A percentile compares a stretch with the other conserved stretches of the same genome.
Evolutionary conservation across 768 basidiomycete genomes (phyloP).

Genomic region (Candolleomyces eurysporus): DNA sequence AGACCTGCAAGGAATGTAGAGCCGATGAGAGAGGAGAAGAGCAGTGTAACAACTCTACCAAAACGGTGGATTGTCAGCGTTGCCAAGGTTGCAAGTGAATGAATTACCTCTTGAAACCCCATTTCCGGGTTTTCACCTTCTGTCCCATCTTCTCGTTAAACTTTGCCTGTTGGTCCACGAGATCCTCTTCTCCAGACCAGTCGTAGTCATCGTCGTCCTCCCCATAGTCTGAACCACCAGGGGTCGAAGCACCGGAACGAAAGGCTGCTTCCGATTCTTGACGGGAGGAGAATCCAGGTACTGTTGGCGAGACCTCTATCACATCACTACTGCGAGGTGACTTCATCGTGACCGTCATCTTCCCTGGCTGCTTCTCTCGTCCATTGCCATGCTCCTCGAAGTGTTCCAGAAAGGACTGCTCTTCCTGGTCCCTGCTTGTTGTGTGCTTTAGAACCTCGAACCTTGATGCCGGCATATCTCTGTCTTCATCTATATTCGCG

Average conservation of each 20-base stretch:
- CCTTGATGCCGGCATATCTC: not conserved
- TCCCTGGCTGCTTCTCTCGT: not conserved
- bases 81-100: not conserved
- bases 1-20: conserved; percentile 64
- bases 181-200: conserved; percentile 78
- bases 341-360: conserved; percentile 3
- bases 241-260: conserved; percentile 34
- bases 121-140: conserved; percentile 41
- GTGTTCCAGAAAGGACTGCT: not conserved
- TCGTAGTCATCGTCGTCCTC: conserved; percentile 58
- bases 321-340: not conserved
- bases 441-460: not conserved
- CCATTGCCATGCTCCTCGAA: no score
- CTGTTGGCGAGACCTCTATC: not conserved
- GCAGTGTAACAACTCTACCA: conserved; percentile 53
- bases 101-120: conserved; percentile 52
- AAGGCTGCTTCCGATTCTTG: conserved; percentile 1
- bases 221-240: conserved; percentile 58
- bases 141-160: conserved; percentile 61
- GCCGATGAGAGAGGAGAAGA: conserved; percentile 74
- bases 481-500: not conserved
- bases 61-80: not conserved
- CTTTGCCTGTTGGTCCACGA: conserved; percentile 67
- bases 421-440: not conserved
- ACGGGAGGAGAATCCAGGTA: not conserved